Base-by-base conservation (phyloP, 306 rosid species). In the Hippophae gyantsensis region DNA sequence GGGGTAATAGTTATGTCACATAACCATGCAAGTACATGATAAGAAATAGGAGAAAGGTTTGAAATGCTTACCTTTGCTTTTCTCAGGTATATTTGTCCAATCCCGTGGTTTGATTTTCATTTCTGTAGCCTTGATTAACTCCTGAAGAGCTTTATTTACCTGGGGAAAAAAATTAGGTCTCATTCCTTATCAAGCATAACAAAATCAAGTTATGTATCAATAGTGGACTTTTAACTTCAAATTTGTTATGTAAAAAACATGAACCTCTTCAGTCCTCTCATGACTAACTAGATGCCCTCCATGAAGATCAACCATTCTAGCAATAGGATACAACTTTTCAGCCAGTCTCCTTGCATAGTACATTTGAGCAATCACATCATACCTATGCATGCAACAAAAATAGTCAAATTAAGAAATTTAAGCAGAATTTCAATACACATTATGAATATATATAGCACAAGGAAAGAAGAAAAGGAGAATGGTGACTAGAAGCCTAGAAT, bases 231-330 rank as follows among this genome's bases (percentile, higher is more conserved):
- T 48, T 40, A 40, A 46, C 7, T 60, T 53, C 13, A 25, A 60
- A 58, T 55, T 6, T 1, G 7, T 8, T 14, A 69, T 8, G 5
- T 48, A 43, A 48, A 38, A 47, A 68, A 61, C 48, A n/a, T 66
- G 62, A 72, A 86, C 96, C 99, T 88, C 99, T 73, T 83, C 90
- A 0, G 83, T 68, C 73, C 86, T 86, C 75, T 93, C 99, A 5
- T 86, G 95, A 65, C 99, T 86, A 68, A 93, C 99, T 62, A 93
- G 74, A 79, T 93, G 99, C 61, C 94, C 99, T 68, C 99, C 99
- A 38, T 69, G 95, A 63, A 93, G 96, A 58, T 88, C 95, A 46
- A 88, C 84, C 95, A 93, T 82, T 79, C 95, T 78, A 48, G 97
- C 97, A 67, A 77, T 75, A 52, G 99, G 95, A 43, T 88, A 69